Evolutionary conservation across 2,329 filamentous ascomycete genomes (phyloP).

Genomic region (Phialophora expanda): DNA sequence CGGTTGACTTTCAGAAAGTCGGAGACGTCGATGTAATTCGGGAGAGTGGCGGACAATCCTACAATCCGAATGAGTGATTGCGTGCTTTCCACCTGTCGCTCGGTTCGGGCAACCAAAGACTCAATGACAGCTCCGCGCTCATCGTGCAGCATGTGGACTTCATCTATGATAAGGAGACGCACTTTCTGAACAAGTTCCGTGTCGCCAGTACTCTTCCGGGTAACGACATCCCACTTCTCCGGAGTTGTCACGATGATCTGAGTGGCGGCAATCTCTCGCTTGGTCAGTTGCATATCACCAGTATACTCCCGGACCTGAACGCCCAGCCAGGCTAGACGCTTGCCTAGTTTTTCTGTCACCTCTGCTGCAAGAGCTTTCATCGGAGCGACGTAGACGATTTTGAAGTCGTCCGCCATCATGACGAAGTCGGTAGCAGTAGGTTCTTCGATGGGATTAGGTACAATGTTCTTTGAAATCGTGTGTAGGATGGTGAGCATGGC

Average conservation of each 20-base stretch:
- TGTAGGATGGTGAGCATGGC: constrained; percentile 96
- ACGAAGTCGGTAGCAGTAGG: constrained; percentile 76
- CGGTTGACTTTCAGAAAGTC: constrained; percentile 97
- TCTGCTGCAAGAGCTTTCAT: constrained; percentile 99
- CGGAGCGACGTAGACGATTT: constrained; percentile 97
- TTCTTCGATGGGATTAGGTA: constrained; percentile 78
- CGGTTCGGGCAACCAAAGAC: constrained; percentile 90
- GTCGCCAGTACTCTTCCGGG: constrained; percentile 93
- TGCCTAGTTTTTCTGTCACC: constrained; percentile 91
- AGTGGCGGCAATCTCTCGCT: constrained; percentile 91
- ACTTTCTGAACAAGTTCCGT: constrained; percentile 98
- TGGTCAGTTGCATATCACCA: constrained; percentile 98
- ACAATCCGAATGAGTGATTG: constrained; percentile 96
- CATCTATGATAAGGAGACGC: constrained; percentile 92
- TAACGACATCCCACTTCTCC: constrained; percentile 99
- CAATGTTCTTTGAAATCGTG: constrained; percentile 81
- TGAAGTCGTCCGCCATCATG: constrained; percentile 87
- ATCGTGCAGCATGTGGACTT: constrained; percentile 99
- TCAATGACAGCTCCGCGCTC: constrained; percentile 95
- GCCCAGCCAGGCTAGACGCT: constrained; percentile 89
- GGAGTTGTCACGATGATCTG: constrained; percentile 99
- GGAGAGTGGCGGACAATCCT: constrained; percentile 90
- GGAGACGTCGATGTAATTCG: constrained; percentile 95
- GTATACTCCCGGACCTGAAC: constrained; percentile 92
- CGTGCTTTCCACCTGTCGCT: constrained; percentile 96